A percentile compares a stretch with the other conserved stretches of the same genome.
Conservation (phyloP, 495 filamentous ascomycete species). For the Talaromyces wortmannii region DNA sequence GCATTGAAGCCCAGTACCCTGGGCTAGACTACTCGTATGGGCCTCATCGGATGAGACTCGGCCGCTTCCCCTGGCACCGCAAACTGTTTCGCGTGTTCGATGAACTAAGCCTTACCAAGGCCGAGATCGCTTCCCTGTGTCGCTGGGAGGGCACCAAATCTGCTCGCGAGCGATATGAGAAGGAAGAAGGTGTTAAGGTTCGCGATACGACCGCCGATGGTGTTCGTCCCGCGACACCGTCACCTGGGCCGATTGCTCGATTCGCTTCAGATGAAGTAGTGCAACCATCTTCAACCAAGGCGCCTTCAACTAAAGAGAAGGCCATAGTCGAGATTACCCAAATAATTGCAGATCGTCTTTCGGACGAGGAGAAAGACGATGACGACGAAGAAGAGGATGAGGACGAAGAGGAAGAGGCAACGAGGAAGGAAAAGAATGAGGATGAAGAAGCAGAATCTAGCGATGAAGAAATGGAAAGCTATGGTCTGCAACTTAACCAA, state of each 20-base stretch:
- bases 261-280: slow-evolving; percentile 25
- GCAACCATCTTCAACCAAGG: slow-evolving; percentile 22
- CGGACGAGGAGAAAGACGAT: slow-evolving; percentile 22
- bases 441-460: slow-evolving; percentile 54
- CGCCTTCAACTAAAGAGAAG: neutral
- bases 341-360: neutral
- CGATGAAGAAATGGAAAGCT: slow-evolving; percentile 63
- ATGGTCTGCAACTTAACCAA: slow-evolving; percentile 65
- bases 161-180: slow-evolving; percentile 78
- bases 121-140: slow-evolving; percentile 72
- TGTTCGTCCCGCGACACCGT: slow-evolving; percentile 39
- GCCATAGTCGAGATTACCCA: neutral
- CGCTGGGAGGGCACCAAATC: slow-evolving; percentile 93
- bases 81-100: slow-evolving; percentile 80
- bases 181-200: slow-evolving; percentile 65
- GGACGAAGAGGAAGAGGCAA: slow-evolving; percentile 22
- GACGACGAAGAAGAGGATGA: slow-evolving; percentile 6
- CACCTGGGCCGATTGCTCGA: slow-evolving; percentile 22
- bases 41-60: slow-evolving; percentile 76
- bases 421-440: slow-evolving; percentile 6
- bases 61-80: slow-evolving; percentile 75
- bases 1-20: slow-evolving; percentile 82
- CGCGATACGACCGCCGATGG: slow-evolving; percentile 71
- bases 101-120: slow-evolving; percentile 61
- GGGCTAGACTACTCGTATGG: slow-evolving; percentile 79